phyloP scores from a whole-genome alignment of 805 yeast species.

The Yarrowia sp. region DNA sequence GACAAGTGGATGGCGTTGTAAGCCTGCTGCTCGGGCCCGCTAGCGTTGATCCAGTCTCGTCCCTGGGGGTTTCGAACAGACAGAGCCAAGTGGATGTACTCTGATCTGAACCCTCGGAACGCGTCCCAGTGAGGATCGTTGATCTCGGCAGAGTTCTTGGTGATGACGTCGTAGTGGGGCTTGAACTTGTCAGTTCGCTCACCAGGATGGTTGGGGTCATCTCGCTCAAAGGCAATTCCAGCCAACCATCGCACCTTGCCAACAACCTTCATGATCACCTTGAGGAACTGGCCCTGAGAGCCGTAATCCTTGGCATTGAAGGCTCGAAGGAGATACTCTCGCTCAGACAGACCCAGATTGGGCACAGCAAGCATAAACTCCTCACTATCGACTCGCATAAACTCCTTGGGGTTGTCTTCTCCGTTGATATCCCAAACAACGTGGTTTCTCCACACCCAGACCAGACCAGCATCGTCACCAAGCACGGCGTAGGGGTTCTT shows the following conservation, averaged over 20 bases:
- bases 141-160: constrained; percentile 53
- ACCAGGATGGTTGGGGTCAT: constrained; percentile 52
- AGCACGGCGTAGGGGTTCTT: constrained; percentile 78
- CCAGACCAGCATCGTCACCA: constrained; percentile 75
- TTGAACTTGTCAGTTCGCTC: constrained; percentile 58
- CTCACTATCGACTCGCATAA: constrained; percentile 68
- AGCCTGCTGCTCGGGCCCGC: constrained; percentile 44
- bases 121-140: constrained; percentile 72
- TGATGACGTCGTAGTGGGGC: constrained; percentile 69
- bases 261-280: constrained; percentile 64
- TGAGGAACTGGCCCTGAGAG: constrained; percentile 50
- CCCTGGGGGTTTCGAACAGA: constrained; percentile 57
- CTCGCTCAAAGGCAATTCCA: constrained; percentile 77
- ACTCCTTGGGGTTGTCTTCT: constrained; percentile 69
- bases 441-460: constrained; percentile 70
- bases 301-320: constrained; percentile 43
- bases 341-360: constrained; percentile 62
- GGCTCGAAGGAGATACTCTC: constrained; percentile 45
- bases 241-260: constrained; percentile 79
- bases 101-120: constrained; percentile 78
- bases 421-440: constrained; percentile 69
- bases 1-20: constrained; percentile 80
- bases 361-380: constrained; percentile 77
- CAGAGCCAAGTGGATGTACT: constrained; percentile 77
- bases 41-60: constrained; percentile 34